A percentile compares a stretch with the other conserved stretches of the same genome.
Evolutionary conservation across 139 green algal genomes (phyloP).

Genomic region (Penium margaritaceum): DNA sequence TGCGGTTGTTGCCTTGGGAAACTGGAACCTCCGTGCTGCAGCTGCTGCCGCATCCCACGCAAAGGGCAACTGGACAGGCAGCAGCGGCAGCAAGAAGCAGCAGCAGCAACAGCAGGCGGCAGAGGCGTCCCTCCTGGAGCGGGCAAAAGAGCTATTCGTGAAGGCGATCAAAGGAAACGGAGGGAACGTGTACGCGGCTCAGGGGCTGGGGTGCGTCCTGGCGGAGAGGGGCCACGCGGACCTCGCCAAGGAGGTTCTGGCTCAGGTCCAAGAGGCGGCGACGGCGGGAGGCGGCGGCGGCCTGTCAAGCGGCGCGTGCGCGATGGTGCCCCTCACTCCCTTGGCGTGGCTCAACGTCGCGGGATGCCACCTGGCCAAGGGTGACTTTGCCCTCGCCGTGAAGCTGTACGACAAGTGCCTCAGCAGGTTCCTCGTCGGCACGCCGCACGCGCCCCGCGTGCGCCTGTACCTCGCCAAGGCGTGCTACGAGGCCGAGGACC

Average conservation of each 20-base stretch:
- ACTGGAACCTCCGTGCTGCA: too few relatives aligned
- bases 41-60: too few relatives aligned
- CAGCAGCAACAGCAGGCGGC: too few relatives aligned
- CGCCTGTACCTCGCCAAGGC: constrained; percentile 60
- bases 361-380: constrained; percentile 62
- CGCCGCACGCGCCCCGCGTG: constrained; percentile 48
- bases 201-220: constrained; percentile 74
- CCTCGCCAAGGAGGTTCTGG: constrained; percentile 63
- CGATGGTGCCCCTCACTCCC: too few relatives aligned
- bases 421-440: constrained; percentile 53
- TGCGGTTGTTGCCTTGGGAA: too few relatives aligned
- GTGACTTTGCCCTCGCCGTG: constrained; percentile 22
- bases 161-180: constrained; percentile 24
- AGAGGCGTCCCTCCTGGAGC: constrained; percentile 25
- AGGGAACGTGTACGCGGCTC: constrained; percentile 65
- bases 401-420: constrained; percentile 57
- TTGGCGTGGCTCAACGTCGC: constrained; percentile 68
- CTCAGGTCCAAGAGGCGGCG: constrained; percentile 63
- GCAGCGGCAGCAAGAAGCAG: too few relatives aligned
- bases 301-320: too few relatives aligned
- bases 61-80: too few relatives aligned
- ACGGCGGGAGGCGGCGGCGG: constrained; percentile 47
- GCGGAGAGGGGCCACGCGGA: constrained; percentile 66
- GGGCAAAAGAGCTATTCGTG: constrained; percentile 14
- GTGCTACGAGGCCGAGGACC: constrained; percentile 62